Base-by-base conservation (phyloP, 208 protist species). In the Endotrypanum monterogeii region DNA sequence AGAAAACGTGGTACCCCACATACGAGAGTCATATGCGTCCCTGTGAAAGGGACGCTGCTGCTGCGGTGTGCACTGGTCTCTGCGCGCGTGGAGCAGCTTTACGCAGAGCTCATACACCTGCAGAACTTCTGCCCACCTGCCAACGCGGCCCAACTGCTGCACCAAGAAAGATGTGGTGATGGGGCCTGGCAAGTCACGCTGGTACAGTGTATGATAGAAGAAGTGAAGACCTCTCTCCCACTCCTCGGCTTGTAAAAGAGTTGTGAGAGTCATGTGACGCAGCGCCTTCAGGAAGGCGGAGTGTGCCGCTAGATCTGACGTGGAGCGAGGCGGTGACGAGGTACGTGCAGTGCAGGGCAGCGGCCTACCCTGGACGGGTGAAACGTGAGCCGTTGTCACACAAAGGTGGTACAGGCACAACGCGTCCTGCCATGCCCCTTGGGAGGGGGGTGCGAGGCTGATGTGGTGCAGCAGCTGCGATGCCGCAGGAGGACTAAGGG, bases 1-100 rank as follows among this genome's bases (percentile, higher is more conserved):
- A 3, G 86, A 90, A 11, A 90, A 80, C 32, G 85, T 87, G 37
- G 86, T 90, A 20, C 86, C 86, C 83, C 83, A 90, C 57, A 79
- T 46, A 35, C 73, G 70, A 23, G 58, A 61, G 30, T 58, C 41
- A 32, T 32, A 35, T 54, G 51, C 35, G 0, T 71, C 20, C 5
- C 46, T 14, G 23, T 35, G 28, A 39, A 7, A 25, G 30, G 35
- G 2, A 2, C 30, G 1, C 28, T 20, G 8, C 12, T 18, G 62
- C 44, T 30, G 41, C 44, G 30, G 62, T 12, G 28, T 9, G 44
- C 25, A 25, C 9, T 67, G 62, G 52, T 28, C 23, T 0, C 37
- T 72, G 46, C 60, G 56, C 16, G 74, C 78, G 20, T 72, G 52
- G n/a, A 87, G 63, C 37, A 88, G 58, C 66, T 75, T 75, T 52